Evolutionary conservation across 257 asterid genomes (phyloP), one percentile per base, ranked within the genome.

Genomic region (Primulina tabacum): DNA sequence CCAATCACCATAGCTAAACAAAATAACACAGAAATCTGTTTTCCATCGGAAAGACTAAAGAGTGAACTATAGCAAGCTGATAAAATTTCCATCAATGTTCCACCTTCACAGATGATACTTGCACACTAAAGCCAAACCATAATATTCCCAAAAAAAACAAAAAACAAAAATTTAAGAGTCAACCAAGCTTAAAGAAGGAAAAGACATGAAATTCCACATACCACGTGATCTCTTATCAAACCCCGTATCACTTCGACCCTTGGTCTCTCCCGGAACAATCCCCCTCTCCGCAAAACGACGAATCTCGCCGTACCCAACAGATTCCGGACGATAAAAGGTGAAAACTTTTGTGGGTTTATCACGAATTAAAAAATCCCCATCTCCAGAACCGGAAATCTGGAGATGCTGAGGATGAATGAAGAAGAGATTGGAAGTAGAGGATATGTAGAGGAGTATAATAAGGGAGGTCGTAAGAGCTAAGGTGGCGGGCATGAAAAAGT

Each of bases 401-500:
- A 71, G 70, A 65, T 63, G 85, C 72, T 79, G 74, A 6, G 86
- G 78, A 61, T 73, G 80, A 61, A 79, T 33, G 72, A 47, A 47
- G 56, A 87, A 87, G 62, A 89, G 70, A 65, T 73, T 82, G 38
- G 96, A 87, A 64, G 92, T 87, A 64, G 82, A 87, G 64, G 85
- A 83, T 70, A 88, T 82, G 76, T 89, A 89, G 77, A 85, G 81
- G 53, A 89, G 75, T 73, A 88, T 78, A 76, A 79, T 80, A 35
- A 87, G 82, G 65, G 86, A 83, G 66, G 95, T 85, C 56, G 86
- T 64, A 35, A 92, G 88, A 82, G 90, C 91, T 73, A 89, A 80
- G 78, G 88, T 77, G 14, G 90, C 80, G 60, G 91, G 97, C 74
- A 92, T 62, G 67, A 86, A 76, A 63, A 82, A 75, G 81, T 47